Base-by-base conservation (phyloP, 2,329 filamentous ascomycete genomes). In the Scedosporium minutisporum region DNA sequence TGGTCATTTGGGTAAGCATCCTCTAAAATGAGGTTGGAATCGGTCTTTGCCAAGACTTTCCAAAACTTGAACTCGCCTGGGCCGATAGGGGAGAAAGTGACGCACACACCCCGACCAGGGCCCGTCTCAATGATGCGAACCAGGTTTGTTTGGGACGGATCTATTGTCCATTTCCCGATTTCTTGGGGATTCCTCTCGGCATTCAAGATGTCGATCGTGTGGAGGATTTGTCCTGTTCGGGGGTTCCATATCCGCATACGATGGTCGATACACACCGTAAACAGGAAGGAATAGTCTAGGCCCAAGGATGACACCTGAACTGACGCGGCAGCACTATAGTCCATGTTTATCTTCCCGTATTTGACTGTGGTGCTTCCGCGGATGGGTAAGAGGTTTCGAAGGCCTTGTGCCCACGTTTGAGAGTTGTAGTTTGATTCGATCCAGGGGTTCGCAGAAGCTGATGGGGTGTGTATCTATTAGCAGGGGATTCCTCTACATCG, bases 41-140 rank as follows among this genome's bases (percentile, higher is more conserved):
- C 82, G 61, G 87, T 84, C 67, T 87, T 84, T 18, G 89, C 83
- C 61, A 84, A 84, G n/a, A 86, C 75, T 66, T 78, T 81, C 91
- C 93, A 99, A 71, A 99, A 93, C 73, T 96, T 97, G 81, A 99
- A 97, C 71, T 93, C 88, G 42, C 95, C 90, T 48, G 87, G 84
- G 33, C 92, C 89, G 66, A 95, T 86, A 0, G 95, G 93, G 10
- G 93, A 97, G 73, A 92, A 96, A 7, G 91, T 93, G 44, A 91
- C 86, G 61, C 93, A 83, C 14, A 85, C 72, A 46, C 81, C 77
- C 62, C 78, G 78, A 16, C 83, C 83, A 27, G 78, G 76, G 51
- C 72, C 77, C 48, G 76, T 79, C 14, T 87, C 84, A 61, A 93
- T 80, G 18, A 96, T 79, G 63, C 88, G 87, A 63, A 97, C 80